Conservation (phyloP, 768 basidiomycete genomes). For the Mycena rebaudengoi region DNA sequence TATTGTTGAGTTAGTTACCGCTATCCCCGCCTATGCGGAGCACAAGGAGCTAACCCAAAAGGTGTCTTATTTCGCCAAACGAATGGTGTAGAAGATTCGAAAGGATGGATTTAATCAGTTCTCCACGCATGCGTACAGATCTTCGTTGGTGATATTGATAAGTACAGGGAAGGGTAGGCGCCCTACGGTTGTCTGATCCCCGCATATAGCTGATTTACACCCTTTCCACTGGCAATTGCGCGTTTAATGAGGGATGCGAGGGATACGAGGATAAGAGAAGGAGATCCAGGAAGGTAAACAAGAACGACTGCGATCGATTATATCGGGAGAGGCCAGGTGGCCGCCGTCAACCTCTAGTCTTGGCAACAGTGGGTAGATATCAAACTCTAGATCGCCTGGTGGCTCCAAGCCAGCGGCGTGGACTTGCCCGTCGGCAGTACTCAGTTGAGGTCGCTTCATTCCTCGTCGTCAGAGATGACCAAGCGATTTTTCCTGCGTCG, state of each 20-base stretch:
- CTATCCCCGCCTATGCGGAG: slow-evolving; percentile 11
- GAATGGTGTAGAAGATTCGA: slow-evolving; percentile 10
- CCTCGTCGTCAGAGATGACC: slow-evolving; percentile 18
- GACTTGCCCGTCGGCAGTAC: background rate
- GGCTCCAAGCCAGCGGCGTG: background rate
- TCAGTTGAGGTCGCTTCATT: background rate
- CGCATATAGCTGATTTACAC: background rate
- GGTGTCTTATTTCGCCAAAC: slow-evolving; percentile 9
- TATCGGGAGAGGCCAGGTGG: background rate
- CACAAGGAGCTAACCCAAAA: slow-evolving; percentile 15
- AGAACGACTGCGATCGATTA: slow-evolving; percentile 1
- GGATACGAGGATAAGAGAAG: slow-evolving; percentile 2
- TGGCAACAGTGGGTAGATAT: slow-evolving; percentile 18
- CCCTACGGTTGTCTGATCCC: slow-evolving; percentile 4
- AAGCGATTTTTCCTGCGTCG: slow-evolving; percentile 14
- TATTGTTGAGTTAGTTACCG: slow-evolving; percentile 14
- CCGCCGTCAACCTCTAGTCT: slow-evolving; percentile 7
- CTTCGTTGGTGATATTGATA: slow-evolving; percentile 12
- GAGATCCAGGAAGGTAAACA: too few relatives aligned
- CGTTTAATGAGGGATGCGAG: slow-evolving; percentile 6
- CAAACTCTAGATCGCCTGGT: slow-evolving; percentile 21
- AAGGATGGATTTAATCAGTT: slow-evolving; percentile 16
- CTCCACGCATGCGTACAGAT: slow-evolving; percentile 13
- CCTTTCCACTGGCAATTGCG: background rate
- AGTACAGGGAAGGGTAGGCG: slow-evolving; percentile 12